phyloP scores from a whole-genome alignment of 75 land plant genomes.

The Chamaecyparis obtusa region DNA sequence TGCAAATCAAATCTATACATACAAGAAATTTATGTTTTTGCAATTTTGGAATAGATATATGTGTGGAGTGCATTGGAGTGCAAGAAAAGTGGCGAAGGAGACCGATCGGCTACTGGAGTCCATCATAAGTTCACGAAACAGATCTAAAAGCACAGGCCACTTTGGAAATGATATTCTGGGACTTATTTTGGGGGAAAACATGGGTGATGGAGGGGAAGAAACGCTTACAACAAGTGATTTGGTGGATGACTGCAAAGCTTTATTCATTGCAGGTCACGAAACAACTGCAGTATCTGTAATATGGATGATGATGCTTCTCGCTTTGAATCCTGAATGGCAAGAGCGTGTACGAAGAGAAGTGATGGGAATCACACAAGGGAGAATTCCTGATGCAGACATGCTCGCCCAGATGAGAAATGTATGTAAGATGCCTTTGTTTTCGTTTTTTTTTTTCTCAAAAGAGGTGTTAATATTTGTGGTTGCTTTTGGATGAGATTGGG shows the following conservation, averaged over 20 bases:
- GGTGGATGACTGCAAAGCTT: conserved; percentile 63
- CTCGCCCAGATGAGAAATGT: conserved; percentile 40
- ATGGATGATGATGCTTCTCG: conserved; percentile 63
- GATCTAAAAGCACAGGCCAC: background rate
- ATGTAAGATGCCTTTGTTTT: background rate
- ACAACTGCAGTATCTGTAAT: conserved; percentile 39
- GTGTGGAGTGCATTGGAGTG: conserved; percentile 16
- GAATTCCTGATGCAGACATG: conserved; percentile 29
- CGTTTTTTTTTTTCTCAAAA: too few species aligned
- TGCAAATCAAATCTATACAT: background rate
- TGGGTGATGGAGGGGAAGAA: background rate
- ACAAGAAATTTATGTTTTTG: background rate
- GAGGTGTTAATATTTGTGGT: too few species aligned
- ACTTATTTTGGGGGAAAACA: conserved; percentile 18
- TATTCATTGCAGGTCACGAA: conserved; percentile 76
- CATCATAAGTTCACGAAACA: conserved; percentile 17
- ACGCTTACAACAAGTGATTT: conserved; percentile 18
- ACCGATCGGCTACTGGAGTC: conserved; percentile 20
- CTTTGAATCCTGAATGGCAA: conserved; percentile 64
- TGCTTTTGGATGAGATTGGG: too few species aligned
- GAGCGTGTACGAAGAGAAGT: conserved; percentile 49
- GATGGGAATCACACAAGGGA: conserved; percentile 19
- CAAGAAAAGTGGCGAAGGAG: conserved; percentile 30
- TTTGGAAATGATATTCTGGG: conserved; percentile 24
- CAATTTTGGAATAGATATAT: conserved; percentile 24